phyloP scores from a whole-genome alignment of 129 eudicot genomes.

The Centrapalus pauciflorus region DNA sequence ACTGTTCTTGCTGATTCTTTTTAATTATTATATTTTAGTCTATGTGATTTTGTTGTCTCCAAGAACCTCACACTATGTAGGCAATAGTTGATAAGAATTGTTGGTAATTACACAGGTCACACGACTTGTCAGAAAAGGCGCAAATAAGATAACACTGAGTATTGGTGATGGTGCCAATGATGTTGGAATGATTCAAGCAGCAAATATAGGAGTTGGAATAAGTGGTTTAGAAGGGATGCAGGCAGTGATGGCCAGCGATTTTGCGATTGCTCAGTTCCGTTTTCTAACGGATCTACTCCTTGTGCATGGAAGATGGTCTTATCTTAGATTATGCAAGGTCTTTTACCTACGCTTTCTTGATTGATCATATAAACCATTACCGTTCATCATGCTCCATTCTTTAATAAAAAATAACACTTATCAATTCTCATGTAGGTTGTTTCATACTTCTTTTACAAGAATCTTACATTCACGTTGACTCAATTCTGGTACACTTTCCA shows the following conservation, averaged over 20 bases:
- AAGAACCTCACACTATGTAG: too few relatives aligned
- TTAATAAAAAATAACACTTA: too few relatives aligned
- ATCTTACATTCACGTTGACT: slow-evolving; percentile 86
- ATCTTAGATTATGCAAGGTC: slow-evolving; percentile 96
- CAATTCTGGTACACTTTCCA: slow-evolving; percentile 95
- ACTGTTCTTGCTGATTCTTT: too few relatives aligned
- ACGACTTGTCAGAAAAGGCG: slow-evolving; percentile 84
- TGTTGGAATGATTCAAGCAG: slow-evolving; percentile 98
- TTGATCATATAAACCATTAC: neutral
- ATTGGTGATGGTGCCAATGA: slow-evolving; percentile 99
- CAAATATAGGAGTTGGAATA: slow-evolving; percentile 95
- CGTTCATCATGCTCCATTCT: neutral
- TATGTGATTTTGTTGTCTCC: too few relatives aligned
- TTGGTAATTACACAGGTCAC: slow-evolving; percentile 51
- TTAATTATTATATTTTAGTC: too few relatives aligned
- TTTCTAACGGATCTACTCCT: slow-evolving; percentile 86
- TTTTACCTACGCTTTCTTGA: neutral
- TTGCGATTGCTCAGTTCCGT: slow-evolving; percentile 95
- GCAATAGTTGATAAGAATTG: neutral
- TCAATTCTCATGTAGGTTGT: slow-evolving; percentile 61
- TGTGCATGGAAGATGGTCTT: slow-evolving; percentile 99
- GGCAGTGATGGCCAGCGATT: slow-evolving; percentile 99
- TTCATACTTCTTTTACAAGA: slow-evolving; percentile 93
- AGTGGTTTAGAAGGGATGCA: slow-evolving; percentile 99
- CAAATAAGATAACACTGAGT: slow-evolving; percentile 81